A percentile compares a stretch with the other conserved stretches of the same genome.
These are phyloP conservation scores for Aspergillus saccharolyticus DNA, from an alignment of 495 filamentous ascomycete species.

Conservation along the genomic window DNA sequence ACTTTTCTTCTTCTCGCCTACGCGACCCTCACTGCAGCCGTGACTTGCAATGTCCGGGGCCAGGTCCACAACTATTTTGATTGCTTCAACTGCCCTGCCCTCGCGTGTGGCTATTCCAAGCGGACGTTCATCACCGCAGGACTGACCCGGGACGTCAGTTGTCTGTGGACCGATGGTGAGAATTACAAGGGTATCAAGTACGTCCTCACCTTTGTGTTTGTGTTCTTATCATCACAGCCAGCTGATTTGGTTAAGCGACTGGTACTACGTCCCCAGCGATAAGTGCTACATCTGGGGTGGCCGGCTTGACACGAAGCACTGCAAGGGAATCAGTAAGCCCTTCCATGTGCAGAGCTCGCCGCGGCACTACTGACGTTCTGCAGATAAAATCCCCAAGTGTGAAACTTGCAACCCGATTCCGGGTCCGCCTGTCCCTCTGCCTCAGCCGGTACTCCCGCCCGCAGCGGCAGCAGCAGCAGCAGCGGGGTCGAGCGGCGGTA, in stretches of 20 bases:
- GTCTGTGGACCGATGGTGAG: not conserved
- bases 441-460: too few species aligned
- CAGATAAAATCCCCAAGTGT: not conserved
- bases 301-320: not conserved
- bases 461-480: too few species aligned
- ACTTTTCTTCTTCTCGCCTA: not conserved
- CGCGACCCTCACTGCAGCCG: not conserved
- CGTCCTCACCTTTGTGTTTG: not conserved
- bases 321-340: not conserved
- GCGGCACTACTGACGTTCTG: not conserved
- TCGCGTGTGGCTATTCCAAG: not conserved
- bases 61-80: not conserved
- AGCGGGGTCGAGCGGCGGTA: not conserved
- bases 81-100: not conserved
- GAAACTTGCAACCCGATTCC: not conserved
- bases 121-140: not conserved
- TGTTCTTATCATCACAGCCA: too few species aligned
- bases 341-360: too few species aligned
- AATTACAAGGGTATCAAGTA: not conserved
- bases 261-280: not conserved
- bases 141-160: not conserved
- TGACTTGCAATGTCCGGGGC: not conserved
- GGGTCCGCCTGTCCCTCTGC: not conserved
- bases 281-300: not conserved
- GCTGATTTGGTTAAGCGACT: too few species aligned